A percentile compares a stretch with the other conserved stretches of the same genome.
Conservation (phyloP, 2,329 filamentous ascomycete species). For the Sporothrix luriei region DNA sequence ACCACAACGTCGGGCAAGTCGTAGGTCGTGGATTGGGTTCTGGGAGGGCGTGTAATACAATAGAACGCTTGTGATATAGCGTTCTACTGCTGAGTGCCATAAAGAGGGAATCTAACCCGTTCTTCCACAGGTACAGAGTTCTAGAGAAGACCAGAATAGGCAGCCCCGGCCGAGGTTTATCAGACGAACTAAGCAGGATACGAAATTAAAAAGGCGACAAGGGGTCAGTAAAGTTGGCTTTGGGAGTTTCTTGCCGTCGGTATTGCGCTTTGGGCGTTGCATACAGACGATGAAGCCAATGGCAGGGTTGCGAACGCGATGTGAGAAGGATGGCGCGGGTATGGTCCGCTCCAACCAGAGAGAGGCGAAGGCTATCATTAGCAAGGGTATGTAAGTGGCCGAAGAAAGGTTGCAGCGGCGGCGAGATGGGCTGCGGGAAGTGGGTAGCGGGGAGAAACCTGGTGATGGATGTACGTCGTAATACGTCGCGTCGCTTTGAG, state of each 20-base stretch:
- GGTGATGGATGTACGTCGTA: background rate
- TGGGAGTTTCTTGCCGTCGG: background rate
- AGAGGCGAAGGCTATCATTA: background rate
- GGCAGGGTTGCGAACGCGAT: no score
- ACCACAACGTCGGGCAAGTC: background rate
- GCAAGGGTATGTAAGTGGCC: constrained; percentile 16
- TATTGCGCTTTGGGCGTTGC: background rate
- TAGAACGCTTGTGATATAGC: background rate
- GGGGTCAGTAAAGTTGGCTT: no score
- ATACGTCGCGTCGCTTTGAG: no score
- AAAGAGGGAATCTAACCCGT: background rate
- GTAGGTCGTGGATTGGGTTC: background rate
- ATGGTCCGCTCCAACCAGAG: constrained; percentile 26
- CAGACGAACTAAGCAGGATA: background rate
- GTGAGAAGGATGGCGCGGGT: constrained; percentile 3
- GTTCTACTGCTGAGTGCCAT: background rate
- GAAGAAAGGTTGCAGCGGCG: background rate
- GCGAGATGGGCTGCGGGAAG: constrained; percentile 1
- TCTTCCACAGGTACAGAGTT: background rate
- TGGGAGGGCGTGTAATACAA: background rate
- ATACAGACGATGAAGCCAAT: no score
- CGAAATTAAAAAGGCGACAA: no score
- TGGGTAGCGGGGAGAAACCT: background rate
- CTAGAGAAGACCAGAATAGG: background rate
- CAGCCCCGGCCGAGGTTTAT: constrained; percentile 10